These are phyloP conservation scores for Xylaria longipes DNA, from an alignment of 495 filamentous ascomycete species.

Conservation along the genomic window DNA sequence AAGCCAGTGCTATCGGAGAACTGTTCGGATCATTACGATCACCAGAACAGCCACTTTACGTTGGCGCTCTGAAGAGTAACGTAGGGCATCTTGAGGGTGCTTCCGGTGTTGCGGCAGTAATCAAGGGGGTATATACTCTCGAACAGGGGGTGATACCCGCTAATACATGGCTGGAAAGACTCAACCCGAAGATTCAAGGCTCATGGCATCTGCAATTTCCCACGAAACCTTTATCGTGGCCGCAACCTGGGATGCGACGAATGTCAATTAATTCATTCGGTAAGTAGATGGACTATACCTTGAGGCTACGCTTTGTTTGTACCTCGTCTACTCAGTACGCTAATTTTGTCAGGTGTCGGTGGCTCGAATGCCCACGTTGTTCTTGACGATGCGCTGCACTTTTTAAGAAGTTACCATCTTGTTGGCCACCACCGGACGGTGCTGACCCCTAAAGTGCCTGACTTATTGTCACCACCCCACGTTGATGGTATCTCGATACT, in stretches of 20 bases:
- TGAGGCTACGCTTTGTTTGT: background rate
- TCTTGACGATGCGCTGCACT: conserved; percentile 47
- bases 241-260: conserved; percentile 39
- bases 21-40: conserved; percentile 33
- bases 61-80: conserved; percentile 61
- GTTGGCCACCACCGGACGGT: conserved; percentile 7
- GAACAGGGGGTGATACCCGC: conserved; percentile 51
- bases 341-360: conserved; percentile 43
- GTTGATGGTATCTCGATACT: conserved; percentile 5
- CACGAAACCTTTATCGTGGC: conserved; percentile 29
- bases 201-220: conserved; percentile 35
- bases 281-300: conserved; percentile 28
- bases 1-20: conserved; percentile 51
- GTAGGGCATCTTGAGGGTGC: conserved; percentile 59
- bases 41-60: conserved; percentile 38
- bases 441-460: background rate
- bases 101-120: conserved; percentile 54
- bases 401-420: conserved; percentile 14
- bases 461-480: background rate
- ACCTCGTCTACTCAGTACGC: background rate
- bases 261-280: conserved; percentile 61
- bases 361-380: conserved; percentile 65
- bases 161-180: conserved; percentile 48
- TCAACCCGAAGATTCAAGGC: conserved; percentile 50
- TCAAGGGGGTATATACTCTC: conserved; percentile 56